Evolutionary conservation across 2,329 filamentous ascomycete species (phyloP), one percentile per base, ranked within the genome.

Genomic region (Aspergillus carbonarius): DNA sequence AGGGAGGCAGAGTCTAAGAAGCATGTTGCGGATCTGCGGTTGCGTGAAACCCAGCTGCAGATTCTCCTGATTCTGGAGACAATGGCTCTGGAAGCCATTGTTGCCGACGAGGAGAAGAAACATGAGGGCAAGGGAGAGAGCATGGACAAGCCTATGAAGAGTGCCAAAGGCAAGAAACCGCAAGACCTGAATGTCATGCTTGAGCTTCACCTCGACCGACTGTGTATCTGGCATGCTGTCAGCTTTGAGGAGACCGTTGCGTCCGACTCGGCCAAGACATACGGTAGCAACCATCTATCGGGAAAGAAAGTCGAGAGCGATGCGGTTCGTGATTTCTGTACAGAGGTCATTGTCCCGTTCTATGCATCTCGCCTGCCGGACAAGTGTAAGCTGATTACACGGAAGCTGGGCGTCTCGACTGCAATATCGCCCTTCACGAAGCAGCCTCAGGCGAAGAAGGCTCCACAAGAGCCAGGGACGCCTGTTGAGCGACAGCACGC

Each of bases 181-280:
- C 76, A 77, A 49, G 74, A 81, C 64, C 62, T 81, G 34, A 69
- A 72, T 44, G 69, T 75, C 4, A 69, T 80, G 23, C 71, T 82
- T 17, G 80, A 82, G 55, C 69, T 81, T 1, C 74, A 81, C 25
- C 67, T 81, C 15, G 80, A 82, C 58, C 72, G 79, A 55, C 68
- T 82, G 25, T 81, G 79, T 60, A 82, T 82, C 54, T 82, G 80
- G 80, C 79, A 82, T 65, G 75, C 78, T 25, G 76, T 82, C 50
- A 76, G 71, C 57, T 68, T 74, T 35, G 76, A 76, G 27, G 78
- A 78, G 30, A 61, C 67, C 4, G 61, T 66, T 4, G 62, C 71
- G 13, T 60, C 69, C 1, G 68, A 73, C 23, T 63, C 69, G 15
- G 59, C 65, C 27, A 72, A 70, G 48, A 51, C 66, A 20, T 68